Evolutionary conservation across 2,329 filamentous ascomycete species (phyloP).

Genomic region (Aspergillus tanneri): DNA sequence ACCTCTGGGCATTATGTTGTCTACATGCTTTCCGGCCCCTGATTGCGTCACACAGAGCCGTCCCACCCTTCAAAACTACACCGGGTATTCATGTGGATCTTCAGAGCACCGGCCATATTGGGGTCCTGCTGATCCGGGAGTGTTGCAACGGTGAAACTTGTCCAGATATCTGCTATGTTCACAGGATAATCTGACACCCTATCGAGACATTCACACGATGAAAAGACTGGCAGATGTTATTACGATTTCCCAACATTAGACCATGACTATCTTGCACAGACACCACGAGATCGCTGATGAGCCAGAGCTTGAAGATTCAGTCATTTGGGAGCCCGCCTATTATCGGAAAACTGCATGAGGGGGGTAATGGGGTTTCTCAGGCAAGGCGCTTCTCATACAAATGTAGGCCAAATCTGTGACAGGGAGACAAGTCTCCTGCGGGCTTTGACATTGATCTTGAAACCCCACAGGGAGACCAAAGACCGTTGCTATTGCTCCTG

Average conservation of each 20-base stretch:
- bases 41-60: slow-evolving; percentile 3
- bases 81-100: not conserved
- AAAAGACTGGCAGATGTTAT: not conserved
- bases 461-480: not conserved
- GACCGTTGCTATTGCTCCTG: not conserved
- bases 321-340: not conserved
- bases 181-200: not conserved
- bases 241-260: not conserved
- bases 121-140: not conserved
- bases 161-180: not conserved
- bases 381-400: not conserved
- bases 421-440: not conserved
- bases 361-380: not conserved
- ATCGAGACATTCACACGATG: not conserved
- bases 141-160: not conserved
- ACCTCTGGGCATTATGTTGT: slow-evolving; percentile 1
- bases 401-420: not conserved
- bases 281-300: not conserved
- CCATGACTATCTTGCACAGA: not conserved
- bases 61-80: not conserved
- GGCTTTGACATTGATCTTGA: not conserved
- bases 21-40: not conserved
- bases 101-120: not conserved
- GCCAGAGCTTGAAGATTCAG: not conserved
- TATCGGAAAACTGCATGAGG: not conserved